These are phyloP conservation scores for Lophiotrema nucula DNA, from an alignment of 495 filamentous ascomycete genomes.

Conservation along the genomic window DNA sequence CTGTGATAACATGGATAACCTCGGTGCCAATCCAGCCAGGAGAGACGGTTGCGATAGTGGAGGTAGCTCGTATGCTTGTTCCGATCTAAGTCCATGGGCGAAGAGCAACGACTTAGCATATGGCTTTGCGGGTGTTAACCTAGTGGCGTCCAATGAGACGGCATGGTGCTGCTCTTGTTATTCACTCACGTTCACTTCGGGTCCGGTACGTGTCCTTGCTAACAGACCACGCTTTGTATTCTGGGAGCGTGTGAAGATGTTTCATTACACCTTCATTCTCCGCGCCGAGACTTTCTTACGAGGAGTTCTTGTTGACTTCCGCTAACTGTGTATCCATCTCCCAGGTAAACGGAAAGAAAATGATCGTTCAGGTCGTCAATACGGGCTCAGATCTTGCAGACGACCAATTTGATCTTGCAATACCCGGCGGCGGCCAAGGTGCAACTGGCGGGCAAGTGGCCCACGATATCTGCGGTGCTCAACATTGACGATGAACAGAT, in stretches of 20 bases:
- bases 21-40: constrained; percentile 36
- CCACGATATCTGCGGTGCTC: neutral
- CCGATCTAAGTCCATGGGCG: constrained; percentile 60
- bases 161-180: constrained; percentile 68
- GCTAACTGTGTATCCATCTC: too few species aligned
- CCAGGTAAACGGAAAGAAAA: constrained; percentile 22
- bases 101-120: constrained; percentile 56
- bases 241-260: too few species aligned
- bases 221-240: too few species aligned
- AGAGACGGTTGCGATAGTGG: constrained; percentile 49
- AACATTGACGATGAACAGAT: neutral
- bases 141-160: constrained; percentile 52
- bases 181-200: constrained; percentile 38
- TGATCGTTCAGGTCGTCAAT: constrained; percentile 25
- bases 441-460: constrained; percentile 2
- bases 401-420: constrained; percentile 25
- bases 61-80: constrained; percentile 58
- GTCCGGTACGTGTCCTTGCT: too few species aligned
- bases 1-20: constrained; percentile 56
- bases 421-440: constrained; percentile 26
- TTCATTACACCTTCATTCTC: too few species aligned
- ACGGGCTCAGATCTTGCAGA: constrained; percentile 19
- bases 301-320: too few species aligned
- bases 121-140: constrained; percentile 61
- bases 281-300: too few species aligned